These are phyloP conservation scores for Elsinoe ampelina DNA, from an alignment of 2,329 filamentous ascomycete genomes.

Conservation along the genomic window DNA sequence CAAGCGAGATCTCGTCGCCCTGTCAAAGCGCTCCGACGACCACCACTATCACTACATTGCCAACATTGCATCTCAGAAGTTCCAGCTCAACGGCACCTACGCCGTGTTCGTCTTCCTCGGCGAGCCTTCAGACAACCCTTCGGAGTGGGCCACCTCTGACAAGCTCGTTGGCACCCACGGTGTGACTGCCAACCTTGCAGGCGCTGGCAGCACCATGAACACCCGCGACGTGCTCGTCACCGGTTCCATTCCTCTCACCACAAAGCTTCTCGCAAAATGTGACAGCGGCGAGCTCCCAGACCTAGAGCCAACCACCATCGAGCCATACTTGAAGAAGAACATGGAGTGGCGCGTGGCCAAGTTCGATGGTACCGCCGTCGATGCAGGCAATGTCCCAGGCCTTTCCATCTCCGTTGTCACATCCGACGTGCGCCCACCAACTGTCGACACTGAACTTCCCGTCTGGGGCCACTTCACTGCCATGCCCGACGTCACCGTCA, in stretches of 20 bases:
- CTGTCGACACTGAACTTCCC: conserved; percentile 29
- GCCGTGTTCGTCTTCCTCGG: conserved; percentile 62
- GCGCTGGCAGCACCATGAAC: conserved; percentile 13
- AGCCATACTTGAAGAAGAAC: conserved; percentile 24
- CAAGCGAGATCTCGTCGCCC: background rate
- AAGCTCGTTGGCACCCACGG: conserved; percentile 55
- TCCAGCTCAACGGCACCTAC: conserved; percentile 53
- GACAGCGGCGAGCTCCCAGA: conserved; percentile 27
- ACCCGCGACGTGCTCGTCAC: conserved; percentile 26
- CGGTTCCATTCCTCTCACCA: conserved; percentile 38
- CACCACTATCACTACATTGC: conserved; percentile 57
- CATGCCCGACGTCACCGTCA: conserved; percentile 21
- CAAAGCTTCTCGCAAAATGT: conserved; percentile 30
- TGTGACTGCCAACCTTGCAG: conserved; percentile 30
- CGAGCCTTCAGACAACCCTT: conserved; percentile 33
- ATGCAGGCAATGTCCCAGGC: conserved; percentile 26
- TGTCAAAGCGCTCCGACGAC: conserved; percentile 26
- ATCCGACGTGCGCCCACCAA: conserved; percentile 31
- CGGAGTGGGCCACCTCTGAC: conserved; percentile 42
- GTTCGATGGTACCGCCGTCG: conserved; percentile 30
- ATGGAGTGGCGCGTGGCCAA: conserved; percentile 28
- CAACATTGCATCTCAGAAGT: conserved; percentile 54
- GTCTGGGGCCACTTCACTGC: conserved; percentile 27
- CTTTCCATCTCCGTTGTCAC: conserved; percentile 33
- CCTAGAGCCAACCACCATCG: conserved; percentile 22